Conservation (phyloP, 2,329 filamentous ascomycete species). For the Trichoderma sp. region DNA sequence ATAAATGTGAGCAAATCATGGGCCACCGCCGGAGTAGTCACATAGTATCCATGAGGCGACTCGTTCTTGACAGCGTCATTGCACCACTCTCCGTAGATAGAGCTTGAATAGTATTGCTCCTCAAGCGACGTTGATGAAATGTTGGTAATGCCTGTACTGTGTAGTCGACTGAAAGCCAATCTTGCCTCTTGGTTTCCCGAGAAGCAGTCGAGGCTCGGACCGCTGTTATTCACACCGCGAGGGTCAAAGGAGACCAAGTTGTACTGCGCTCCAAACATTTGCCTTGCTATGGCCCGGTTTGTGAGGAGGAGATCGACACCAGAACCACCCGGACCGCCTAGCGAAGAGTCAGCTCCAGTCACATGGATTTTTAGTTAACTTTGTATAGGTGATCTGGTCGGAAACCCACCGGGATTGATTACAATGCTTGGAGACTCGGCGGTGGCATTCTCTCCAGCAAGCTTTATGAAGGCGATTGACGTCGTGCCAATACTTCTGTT, state of each 20-base stretch:
- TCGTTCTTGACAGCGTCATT: neutral
- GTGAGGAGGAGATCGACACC: neutral
- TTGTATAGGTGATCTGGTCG: neutral
- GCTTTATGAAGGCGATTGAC: neutral
- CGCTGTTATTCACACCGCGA: conserved; percentile 5
- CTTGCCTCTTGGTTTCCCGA: neutral
- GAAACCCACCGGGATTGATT: neutral
- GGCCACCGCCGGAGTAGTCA: neutral
- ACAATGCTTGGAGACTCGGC: neutral
- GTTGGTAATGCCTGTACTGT: neutral
- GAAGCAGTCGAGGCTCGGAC: neutral
- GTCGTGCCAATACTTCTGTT: neutral
- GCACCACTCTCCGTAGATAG: conserved; percentile 4
- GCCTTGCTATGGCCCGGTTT: neutral
- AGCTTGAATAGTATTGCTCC: conserved; percentile 1
- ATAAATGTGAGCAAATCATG: neutral
- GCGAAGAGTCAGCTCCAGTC: neutral
- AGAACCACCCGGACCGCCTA: conserved; percentile 5
- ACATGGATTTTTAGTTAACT: neutral
- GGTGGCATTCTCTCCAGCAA: neutral
- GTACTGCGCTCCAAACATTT: neutral
- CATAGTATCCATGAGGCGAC: neutral
- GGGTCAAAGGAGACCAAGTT: neutral
- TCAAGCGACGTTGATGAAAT: neutral
- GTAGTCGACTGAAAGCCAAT: neutral